phyloP scores from a whole-genome alignment of 2,329 filamentous ascomycete genomes.

The Colletotrichum gigasporum region DNA sequence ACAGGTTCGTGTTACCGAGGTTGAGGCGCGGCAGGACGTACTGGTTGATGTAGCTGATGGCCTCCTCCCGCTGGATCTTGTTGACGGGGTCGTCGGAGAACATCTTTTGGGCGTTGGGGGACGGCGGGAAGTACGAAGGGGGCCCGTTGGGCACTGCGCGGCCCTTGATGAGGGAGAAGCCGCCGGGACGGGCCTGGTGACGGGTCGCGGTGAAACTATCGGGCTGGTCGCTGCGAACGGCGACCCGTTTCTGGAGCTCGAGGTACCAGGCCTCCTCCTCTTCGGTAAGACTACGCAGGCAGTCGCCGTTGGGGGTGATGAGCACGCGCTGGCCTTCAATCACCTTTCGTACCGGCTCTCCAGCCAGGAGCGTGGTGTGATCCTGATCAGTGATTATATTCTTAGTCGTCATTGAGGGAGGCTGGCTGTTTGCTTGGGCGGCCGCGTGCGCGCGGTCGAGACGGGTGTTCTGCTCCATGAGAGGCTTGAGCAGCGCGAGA shows the following conservation, averaged over 20 bases:
- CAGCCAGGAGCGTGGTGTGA: constrained; percentile 62
- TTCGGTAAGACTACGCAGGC: constrained; percentile 74
- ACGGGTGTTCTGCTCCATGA: constrained; percentile 36
- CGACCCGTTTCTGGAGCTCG: constrained; percentile 70
- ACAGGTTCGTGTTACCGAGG: constrained; percentile 57
- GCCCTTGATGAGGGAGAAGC: constrained; percentile 71
- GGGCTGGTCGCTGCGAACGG: constrained; percentile 58
- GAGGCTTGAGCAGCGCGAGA: constrained; percentile 48
- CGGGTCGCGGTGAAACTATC: constrained; percentile 65
- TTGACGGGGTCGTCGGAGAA: constrained; percentile 64
- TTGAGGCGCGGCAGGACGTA: constrained; percentile 71
- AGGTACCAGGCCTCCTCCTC: constrained; percentile 78
- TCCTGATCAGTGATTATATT: constrained; percentile 63
- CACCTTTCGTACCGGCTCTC: constrained; percentile 68
- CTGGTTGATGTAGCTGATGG: constrained; percentile 75
- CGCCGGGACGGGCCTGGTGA: constrained; percentile 61
- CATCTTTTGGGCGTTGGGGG: constrained; percentile 49
- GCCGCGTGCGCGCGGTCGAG: constrained; percentile 9
- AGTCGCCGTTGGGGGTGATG: constrained; percentile 80
- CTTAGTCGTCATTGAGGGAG: constrained; percentile 46
- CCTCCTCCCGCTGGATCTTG: constrained; percentile 74
- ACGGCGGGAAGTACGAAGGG: constrained; percentile 68
- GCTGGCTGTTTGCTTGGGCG: constrained; percentile 12
- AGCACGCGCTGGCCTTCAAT: constrained; percentile 74
- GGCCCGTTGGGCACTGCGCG: constrained; percentile 72